These are phyloP conservation scores for Aspergillus bridgeri DNA, from an alignment of 495 filamentous ascomycete species.

Conservation along the genomic window DNA sequence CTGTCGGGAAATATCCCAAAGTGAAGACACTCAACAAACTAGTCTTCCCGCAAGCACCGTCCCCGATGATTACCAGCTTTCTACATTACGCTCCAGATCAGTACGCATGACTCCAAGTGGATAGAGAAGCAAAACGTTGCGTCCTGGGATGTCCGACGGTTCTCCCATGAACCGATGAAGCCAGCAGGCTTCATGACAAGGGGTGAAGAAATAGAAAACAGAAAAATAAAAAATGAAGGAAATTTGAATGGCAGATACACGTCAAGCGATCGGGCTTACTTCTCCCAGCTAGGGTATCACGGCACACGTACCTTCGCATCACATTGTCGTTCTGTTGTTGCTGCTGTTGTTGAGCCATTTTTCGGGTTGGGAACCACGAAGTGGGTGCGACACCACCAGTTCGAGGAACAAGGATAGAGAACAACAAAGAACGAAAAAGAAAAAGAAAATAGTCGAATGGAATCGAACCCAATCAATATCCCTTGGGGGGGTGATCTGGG, in stretches of 20 bases:
- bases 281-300: background rate
- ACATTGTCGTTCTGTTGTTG: conserved; percentile 57
- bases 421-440: conserved; percentile 8
- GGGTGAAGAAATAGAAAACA: background rate
- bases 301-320: conserved; percentile 62
- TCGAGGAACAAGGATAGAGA: background rate
- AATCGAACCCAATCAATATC: background rate
- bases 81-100: conserved; percentile 42
- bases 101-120: background rate
- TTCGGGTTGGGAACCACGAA: conserved; percentile 7
- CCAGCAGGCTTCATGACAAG: too few species aligned
- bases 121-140: background rate
- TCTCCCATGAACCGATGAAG: background rate
- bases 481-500: background rate
- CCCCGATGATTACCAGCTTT: conserved; percentile 98
- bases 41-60: conserved; percentile 98
- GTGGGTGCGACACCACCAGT: background rate
- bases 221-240: background rate
- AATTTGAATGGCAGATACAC: background rate
- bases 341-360: conserved; percentile 51
- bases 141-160: background rate
- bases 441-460: conserved; percentile 6
- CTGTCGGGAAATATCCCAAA: conserved; percentile 94
- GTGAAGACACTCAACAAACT: conserved; percentile 98
- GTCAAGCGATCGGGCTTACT: background rate